Conservation (phyloP, 495 filamentous ascomycete genomes). For the Xylaria bambusicola region DNA sequence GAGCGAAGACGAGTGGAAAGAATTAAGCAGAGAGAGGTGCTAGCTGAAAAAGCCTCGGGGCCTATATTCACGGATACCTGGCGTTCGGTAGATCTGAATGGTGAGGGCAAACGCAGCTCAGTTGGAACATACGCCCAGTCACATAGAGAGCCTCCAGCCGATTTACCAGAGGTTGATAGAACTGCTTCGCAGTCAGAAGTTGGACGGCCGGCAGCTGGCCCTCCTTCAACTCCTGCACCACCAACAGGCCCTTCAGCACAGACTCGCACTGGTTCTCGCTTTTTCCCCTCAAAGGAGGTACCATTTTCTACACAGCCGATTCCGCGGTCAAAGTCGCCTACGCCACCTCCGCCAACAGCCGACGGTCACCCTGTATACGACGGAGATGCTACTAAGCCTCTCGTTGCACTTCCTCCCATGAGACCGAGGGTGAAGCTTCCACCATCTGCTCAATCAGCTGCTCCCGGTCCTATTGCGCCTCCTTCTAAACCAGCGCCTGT, state of each 20-base stretch:
- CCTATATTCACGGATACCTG: slow-evolving; percentile 14
- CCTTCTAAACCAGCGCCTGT: slow-evolving; percentile 47
- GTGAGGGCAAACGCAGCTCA: slow-evolving; percentile 8
- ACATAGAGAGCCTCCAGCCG: slow-evolving; percentile 2
- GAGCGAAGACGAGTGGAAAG: slow-evolving; percentile 28
- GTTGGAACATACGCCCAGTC: slow-evolving; percentile 2
- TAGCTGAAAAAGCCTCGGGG: not conserved
- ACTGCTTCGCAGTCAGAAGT: slow-evolving; percentile 31
- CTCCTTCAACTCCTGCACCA: slow-evolving; percentile 25
- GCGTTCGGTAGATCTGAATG: slow-evolving; percentile 13
- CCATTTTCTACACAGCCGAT: slow-evolving; percentile 7
- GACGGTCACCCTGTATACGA: slow-evolving; percentile 70
- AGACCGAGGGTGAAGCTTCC: slow-evolving; percentile 73
- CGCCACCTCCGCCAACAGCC: slow-evolving; percentile 75
- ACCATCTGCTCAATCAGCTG: slow-evolving; percentile 44
- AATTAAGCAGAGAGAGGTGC: not conserved
- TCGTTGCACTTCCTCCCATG: slow-evolving; percentile 68
- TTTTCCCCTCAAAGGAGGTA: slow-evolving; percentile 58
- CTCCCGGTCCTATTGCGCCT: slow-evolving; percentile 37
- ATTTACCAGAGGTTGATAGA: slow-evolving; percentile 13
- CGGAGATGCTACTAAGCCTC: slow-evolving; percentile 62
- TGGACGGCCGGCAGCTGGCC: slow-evolving; percentile 29
- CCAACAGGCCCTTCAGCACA: slow-evolving; percentile 40
- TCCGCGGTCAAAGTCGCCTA: slow-evolving; percentile 51
- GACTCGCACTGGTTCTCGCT: slow-evolving; percentile 60